phyloP scores from a whole-genome alignment of 2,329 filamentous ascomycete genomes.

The Cladophialophora chaetospira region DNA sequence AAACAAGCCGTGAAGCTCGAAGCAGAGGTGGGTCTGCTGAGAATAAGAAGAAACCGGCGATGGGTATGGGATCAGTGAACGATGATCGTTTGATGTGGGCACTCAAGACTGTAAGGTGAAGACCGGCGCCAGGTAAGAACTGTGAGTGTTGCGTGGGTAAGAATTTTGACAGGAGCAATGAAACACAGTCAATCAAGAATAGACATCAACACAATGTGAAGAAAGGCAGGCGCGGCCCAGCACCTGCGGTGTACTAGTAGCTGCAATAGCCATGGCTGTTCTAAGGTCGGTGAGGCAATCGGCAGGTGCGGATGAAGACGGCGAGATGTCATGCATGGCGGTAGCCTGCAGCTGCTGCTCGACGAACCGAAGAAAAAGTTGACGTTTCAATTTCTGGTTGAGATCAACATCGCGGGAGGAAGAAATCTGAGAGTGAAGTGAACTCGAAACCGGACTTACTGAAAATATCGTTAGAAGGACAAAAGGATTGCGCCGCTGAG shows the following conservation, averaged over 20 bases:
- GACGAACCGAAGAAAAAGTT: not conserved
- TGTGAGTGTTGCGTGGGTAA: not conserved
- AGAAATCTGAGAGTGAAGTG: not conserved
- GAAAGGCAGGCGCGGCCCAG: not conserved
- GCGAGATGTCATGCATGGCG: slow-evolving; percentile 5
- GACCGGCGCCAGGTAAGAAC: slow-evolving; percentile 2
- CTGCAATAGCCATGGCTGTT: not conserved
- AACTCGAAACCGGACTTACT: too few species aligned
- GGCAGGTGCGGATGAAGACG: not conserved
- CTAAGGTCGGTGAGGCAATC: not conserved
- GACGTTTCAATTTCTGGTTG: not conserved
- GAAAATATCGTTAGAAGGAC: too few species aligned
- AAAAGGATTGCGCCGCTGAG: too few species aligned
- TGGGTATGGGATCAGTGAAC: slow-evolving; percentile 17
- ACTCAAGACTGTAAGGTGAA: slow-evolving; percentile 1
- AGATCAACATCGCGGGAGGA: not conserved
- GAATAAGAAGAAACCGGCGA: not conserved
- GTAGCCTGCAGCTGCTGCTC: not conserved
- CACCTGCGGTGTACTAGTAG: not conserved
- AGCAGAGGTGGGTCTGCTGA: not conserved
- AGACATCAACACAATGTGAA: not conserved
- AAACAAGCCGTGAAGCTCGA: not conserved
- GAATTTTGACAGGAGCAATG: not conserved
- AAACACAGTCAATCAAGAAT: not conserved
- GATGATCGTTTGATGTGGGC: slow-evolving; percentile 17